Base-by-base conservation (phyloP, 768 basidiomycete genomes). In the Arthromyces matolae region DNA sequence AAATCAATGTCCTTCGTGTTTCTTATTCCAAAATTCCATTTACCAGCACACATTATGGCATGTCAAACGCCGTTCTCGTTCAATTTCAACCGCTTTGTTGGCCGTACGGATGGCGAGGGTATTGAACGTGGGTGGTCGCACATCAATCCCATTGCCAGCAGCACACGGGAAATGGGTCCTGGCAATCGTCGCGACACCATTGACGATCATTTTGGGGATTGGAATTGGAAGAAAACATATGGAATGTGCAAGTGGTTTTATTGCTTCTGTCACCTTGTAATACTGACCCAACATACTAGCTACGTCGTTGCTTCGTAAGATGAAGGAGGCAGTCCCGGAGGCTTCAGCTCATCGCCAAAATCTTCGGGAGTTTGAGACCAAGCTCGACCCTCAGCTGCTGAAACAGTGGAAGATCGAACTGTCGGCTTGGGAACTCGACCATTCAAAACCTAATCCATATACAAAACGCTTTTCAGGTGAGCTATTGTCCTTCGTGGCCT, bases 101-200 rank as follows among this genome's bases (percentile, higher is more conserved):
- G 57, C 0, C 50, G 58, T 22, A 67, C 64, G 0, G 64, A 70
- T 49, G 68, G 69, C 1, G 66, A 70, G 33, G 64, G 52, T 0
- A 46, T 60, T 4, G 64, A 71, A 45, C 35, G 60, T 1, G 55
- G 52, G 0, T 71, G 67, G 65, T 51, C 64, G 0, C 33, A 54
- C 16, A 57, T 61, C 18, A 66, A 67, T n/a, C 51, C 50, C 0
- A 31, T 60, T 0, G 59, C 67, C 4, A 34, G 38, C 5, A 64
- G 65, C 27, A 68, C 65, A 7, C 40, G 50, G 14, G 68, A 68
- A 50, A 71, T 72, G 70, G 67, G 65, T 8, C 60, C 61, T 3
- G 64, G 61, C 1, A 49, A 53, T 3, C 47, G 63, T 8, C 50
- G 52, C 2, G 62, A 65, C 19, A 53, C 42, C 0, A n/a, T 68